Base-by-base conservation (phyloP, 2,329 filamentous ascomycete genomes). In the Alternaria alternata region DNA sequence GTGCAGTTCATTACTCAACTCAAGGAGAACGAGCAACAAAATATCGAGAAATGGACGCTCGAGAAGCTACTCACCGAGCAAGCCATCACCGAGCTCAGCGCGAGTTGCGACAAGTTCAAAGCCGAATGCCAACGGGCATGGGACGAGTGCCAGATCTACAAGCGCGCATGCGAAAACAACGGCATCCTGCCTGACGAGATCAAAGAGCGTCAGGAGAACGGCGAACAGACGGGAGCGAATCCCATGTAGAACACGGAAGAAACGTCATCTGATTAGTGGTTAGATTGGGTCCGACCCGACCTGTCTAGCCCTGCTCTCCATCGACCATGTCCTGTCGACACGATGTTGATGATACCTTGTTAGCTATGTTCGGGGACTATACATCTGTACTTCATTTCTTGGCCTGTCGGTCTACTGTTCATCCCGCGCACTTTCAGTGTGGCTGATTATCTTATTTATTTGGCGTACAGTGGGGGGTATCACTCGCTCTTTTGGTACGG, bases 1-100 rank as follows among this genome's bases (percentile, higher is more conserved):
- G 94, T 97, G 9, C 89, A 93, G 65, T 98, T 97, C 82, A 98
- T 99, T 76, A 91, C 89, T 11, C 93, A 97, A 75, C 86, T 99
- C 16, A 96, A 95, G 77, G 93, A 97, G 78, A 96, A 97, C 70
- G 94, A 97, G 77, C 88, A 91, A 16, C 91, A 95, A 66, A 97
- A 97, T 77, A 93, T 96, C 64, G 94, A 97, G 78, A 93, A 97
- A 80, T 95, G 92, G 91, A 94, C 92, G 4, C 83, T 95, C 28
- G 92, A 95, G 80, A 98, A 98, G 81, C 86, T 96, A 39, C 85
- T 95, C 39, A 94, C 92, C 0, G 92, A 96, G 80, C 92, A 95
- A 76, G 93, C 93, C 48, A 94, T 96, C 67, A 89, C 89, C 16
- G 94, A 98, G 79, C 87, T 97, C 51, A 94, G 91, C 73, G 86